These are phyloP conservation scores for Eucalyptus camaldulensis DNA, from an alignment of 345 rosid genomes.

Conservation along the genomic window DNA sequence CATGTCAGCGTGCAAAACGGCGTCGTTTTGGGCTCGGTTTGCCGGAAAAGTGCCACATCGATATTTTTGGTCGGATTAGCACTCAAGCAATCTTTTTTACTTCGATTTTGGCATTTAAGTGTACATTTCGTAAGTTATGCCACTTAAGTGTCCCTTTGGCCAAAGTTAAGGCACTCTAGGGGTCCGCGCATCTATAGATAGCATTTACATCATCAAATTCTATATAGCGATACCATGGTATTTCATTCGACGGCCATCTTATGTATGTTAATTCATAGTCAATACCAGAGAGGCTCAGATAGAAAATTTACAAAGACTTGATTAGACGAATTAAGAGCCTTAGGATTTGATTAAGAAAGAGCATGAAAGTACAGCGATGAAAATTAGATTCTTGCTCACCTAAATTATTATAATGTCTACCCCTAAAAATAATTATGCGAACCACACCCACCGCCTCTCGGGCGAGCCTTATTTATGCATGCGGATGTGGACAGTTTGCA, in stretches of 20 bases:
- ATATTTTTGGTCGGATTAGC: no score
- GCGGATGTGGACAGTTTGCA: background rate
- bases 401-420: background rate
- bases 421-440: background rate
- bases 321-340: background rate
- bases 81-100: no score
- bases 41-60: no score
- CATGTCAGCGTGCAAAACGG: no score
- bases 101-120: no score
- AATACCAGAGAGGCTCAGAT: background rate
- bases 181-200: background rate
- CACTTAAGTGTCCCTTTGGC: no score
- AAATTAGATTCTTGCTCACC: background rate
- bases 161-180: no score
- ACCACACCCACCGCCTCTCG: background rate
- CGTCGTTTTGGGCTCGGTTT: no score
- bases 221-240: background rate
- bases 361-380: background rate
- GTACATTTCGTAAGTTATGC: no score
- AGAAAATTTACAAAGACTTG: background rate
- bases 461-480: background rate
- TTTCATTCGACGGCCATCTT: background rate
- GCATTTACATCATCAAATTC: background rate
- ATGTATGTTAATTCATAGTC: background rate
- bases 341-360: background rate